A percentile compares a stretch with the other conserved stretches of the same genome.
phyloP scores from a whole-genome alignment of 345 rosid species.

The Ceriops decandra region DNA sequence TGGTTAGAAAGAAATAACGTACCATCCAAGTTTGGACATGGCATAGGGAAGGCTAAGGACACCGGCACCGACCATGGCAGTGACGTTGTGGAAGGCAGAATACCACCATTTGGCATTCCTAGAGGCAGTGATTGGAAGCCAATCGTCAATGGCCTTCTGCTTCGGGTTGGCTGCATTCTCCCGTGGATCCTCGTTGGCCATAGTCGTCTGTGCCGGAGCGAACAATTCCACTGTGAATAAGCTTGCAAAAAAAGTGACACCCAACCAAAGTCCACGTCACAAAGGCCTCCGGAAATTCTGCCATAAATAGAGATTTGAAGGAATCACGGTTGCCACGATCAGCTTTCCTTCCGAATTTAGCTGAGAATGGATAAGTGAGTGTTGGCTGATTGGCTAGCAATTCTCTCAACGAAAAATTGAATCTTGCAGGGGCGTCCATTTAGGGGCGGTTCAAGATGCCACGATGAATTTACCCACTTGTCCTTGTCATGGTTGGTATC shows the following conservation, averaged over 20 bases:
- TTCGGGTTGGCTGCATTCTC: not conserved
- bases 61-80: conserved; percentile 92
- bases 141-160: conserved; percentile 48
- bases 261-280: no score
- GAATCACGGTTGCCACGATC: not conserved
- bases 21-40: conserved; percentile 82
- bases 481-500: not conserved
- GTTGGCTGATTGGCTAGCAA: not conserved
- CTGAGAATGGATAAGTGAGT: not conserved
- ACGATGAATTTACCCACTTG: not conserved
- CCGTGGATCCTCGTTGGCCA: conserved; percentile 5
- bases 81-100: conserved; percentile 83
- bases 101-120: conserved; percentile 91
- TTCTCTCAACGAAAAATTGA: conserved; percentile 1
- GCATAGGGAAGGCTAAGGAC: conserved; percentile 88
- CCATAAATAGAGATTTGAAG: not conserved
- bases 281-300: no score
- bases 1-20: not conserved
- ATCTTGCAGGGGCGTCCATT: not conserved
- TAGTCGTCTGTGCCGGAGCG: not conserved
- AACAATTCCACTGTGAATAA: no score
- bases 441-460: not conserved
- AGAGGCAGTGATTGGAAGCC: conserved; percentile 70
- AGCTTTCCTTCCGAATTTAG: not conserved
- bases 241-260: no score